Percentiles rank a stretch among this genome's conserved stretches.
phyloP scores from a whole-genome alignment of 208 protist species.

The Novymonas esmeraldas region DNA sequence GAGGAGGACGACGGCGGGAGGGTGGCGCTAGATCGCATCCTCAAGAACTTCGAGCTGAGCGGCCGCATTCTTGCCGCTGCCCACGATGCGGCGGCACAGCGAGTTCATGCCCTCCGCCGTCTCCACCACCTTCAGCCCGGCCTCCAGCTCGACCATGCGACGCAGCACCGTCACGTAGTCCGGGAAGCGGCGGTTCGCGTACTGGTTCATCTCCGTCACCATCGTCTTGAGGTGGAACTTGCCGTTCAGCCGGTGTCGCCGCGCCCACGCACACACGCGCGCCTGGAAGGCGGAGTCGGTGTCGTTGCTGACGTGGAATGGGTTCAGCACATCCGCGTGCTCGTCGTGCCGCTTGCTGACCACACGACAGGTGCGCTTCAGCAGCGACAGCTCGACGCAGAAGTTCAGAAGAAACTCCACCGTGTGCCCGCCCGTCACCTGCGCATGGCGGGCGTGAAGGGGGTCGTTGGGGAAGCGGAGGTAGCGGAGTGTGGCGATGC shows the following conservation, averaged over 20 bases:
- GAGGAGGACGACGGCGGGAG: too few relatives aligned
- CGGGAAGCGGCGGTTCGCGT: conserved; percentile 64
- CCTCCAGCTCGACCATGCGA: conserved; percentile 37
- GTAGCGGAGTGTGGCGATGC: conserved; percentile 75
- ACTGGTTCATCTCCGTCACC: conserved; percentile 65
- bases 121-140: conserved; percentile 47
- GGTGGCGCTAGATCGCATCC: conserved; percentile 7
- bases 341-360: conserved; percentile 27
- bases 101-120: conserved; percentile 62
- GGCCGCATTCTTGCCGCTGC: background rate
- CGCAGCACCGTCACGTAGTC: conserved; percentile 38
- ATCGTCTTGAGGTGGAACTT: conserved; percentile 62
- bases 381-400: conserved; percentile 57
- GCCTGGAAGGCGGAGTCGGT: conserved; percentile 46
- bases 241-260: conserved; percentile 44
- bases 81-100: conserved; percentile 26
- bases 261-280: conserved; percentile 60
- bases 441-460: conserved; percentile 55
- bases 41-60: conserved; percentile 11
- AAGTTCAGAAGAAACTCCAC: conserved; percentile 73
- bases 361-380: conserved; percentile 42
- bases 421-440: conserved; percentile 41
- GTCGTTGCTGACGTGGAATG: conserved; percentile 22
- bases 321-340: conserved; percentile 22
- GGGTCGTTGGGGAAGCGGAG: conserved; percentile 52